These are phyloP conservation scores for Takashimella koratensis DNA, from an alignment of 1,284 basidiomycete species.

Conservation along the genomic window DNA sequence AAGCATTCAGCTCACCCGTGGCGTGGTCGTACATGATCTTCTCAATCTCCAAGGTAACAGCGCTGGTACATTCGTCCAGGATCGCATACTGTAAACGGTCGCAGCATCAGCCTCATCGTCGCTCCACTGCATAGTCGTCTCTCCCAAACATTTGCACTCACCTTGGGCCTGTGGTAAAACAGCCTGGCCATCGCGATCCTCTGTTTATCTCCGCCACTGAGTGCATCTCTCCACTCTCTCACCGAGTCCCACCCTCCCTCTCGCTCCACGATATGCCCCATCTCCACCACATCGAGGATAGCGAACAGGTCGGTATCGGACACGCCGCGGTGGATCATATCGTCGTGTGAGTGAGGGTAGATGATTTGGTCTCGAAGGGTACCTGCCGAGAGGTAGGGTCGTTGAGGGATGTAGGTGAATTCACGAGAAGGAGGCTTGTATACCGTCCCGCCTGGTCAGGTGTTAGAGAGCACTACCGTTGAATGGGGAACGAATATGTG, in stretches of 20 bases:
- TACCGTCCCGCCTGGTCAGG: conserved; percentile 73
- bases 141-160: conserved; percentile 28
- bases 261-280: conserved; percentile 84
- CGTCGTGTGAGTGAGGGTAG: conserved; percentile 72
- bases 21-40: conserved; percentile 95
- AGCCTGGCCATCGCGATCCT: conserved; percentile 93
- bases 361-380: conserved; percentile 87
- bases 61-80: conserved; percentile 90
- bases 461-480: too few species aligned
- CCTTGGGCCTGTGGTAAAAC: conserved; percentile 94
- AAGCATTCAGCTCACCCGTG: conserved; percentile 51
- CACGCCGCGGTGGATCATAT: conserved; percentile 58
- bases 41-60: conserved; percentile 90
- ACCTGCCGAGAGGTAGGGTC: conserved; percentile 89
- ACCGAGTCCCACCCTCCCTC: conserved; percentile 91
- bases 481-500: too few species aligned
- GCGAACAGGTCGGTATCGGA: conserved; percentile 71
- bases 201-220: conserved; percentile 67
- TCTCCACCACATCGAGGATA: conserved; percentile 76
- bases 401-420: conserved; percentile 93
- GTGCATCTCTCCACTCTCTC: conserved; percentile 87
- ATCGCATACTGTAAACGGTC: conserved; percentile 72
- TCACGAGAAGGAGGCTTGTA: conserved; percentile 83
- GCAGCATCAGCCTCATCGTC: not conserved
- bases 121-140: not conserved